These are phyloP conservation scores for Drechslerella coelobrocha DNA, from an alignment of 2,329 filamentous ascomycete species.

Conservation along the genomic window DNA sequence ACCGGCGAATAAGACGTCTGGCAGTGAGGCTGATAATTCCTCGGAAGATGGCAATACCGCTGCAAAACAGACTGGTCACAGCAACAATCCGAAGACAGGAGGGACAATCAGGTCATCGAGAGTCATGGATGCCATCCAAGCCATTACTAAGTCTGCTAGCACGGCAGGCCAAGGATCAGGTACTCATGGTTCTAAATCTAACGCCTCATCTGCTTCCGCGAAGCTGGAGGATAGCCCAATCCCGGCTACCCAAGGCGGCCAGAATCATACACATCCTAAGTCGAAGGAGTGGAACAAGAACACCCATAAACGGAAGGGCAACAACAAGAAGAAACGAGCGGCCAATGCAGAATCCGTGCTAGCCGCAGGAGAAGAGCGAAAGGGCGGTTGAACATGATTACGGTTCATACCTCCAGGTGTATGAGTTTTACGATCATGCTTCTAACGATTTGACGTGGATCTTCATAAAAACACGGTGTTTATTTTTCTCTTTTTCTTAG, in stretches of 20 bases:
- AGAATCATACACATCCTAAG: constrained; percentile 40
- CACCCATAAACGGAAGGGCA: constrained; percentile 37
- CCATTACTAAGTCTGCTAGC: constrained; percentile 46
- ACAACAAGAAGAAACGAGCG: constrained; percentile 46
- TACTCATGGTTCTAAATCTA: constrained; percentile 22
- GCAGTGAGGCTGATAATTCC: constrained; percentile 41
- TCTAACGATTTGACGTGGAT: constrained; percentile 46
- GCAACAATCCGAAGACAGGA: constrained; percentile 23
- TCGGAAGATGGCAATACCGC: constrained; percentile 37
- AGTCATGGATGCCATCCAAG: constrained; percentile 35
- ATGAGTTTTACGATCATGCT: constrained; percentile 51
- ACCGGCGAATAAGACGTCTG: constrained; percentile 14
- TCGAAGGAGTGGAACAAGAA: constrained; percentile 50
- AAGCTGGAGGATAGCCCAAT: constrained; percentile 42
- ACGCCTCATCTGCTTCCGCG: constrained; percentile 9
- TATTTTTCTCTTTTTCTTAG: constrained; percentile 27
- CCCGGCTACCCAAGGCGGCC: constrained; percentile 27
- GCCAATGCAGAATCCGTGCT: constrained; percentile 25
- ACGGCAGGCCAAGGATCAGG: constrained; percentile 29
- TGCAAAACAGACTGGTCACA: constrained; percentile 15
- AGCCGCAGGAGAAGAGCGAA: constrained; percentile 31
- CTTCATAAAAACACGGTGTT: constrained; percentile 3
- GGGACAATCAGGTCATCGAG: constrained; percentile 35
- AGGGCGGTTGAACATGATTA: constrained; percentile 48
- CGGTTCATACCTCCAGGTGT: constrained; percentile 46